Conservation (phyloP, 306 rosid genomes). For the Myrica gale region DNA sequence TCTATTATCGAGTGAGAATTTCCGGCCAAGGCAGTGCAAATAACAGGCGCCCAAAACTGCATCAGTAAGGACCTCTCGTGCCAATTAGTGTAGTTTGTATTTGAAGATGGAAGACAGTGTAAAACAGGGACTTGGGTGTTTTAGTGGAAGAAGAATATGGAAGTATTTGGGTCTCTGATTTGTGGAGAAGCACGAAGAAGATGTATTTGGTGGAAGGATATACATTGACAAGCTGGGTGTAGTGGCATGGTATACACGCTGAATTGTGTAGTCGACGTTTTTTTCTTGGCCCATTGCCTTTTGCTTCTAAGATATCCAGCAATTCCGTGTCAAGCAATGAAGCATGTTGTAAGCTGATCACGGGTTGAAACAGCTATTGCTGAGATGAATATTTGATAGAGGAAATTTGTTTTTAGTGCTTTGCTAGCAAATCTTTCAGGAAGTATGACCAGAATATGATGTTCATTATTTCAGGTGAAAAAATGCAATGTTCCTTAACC, state of each 20-base stretch:
- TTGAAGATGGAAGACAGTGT: slow-evolving; percentile 40
- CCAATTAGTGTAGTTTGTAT: slow-evolving; percentile 34
- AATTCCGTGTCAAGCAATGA: slow-evolving; percentile 28
- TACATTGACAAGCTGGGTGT: slow-evolving; percentile 32
- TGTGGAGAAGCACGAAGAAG: slow-evolving; percentile 33
- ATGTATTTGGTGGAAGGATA: slow-evolving; percentile 36
- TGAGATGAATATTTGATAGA: slow-evolving; percentile 20
- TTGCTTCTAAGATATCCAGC: slow-evolving; percentile 22
- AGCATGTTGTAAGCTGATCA: slow-evolving; percentile 20
- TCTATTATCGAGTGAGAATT: slow-evolving; percentile 61
- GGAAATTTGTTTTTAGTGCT: neutral
- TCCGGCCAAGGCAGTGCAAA: slow-evolving; percentile 82
- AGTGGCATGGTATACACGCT: slow-evolving; percentile 41
- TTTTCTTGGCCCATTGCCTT: slow-evolving; percentile 4
- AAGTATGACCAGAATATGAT: slow-evolving; percentile 1
- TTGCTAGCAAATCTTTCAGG: neutral
- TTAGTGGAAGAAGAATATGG: slow-evolving; percentile 33
- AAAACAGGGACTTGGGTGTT: slow-evolving; percentile 28
- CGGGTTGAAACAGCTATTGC: slow-evolving; percentile 17
- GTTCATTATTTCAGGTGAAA: neutral
- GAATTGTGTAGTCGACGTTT: slow-evolving; percentile 28
- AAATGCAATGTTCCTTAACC: neutral
- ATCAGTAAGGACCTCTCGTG: slow-evolving; percentile 31
- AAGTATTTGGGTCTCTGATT: slow-evolving; percentile 34
- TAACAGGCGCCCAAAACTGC: slow-evolving; percentile 37